These are phyloP conservation scores for Alternaria atra DNA, from an alignment of 2,329 filamentous ascomycete genomes.

Conservation along the genomic window DNA sequence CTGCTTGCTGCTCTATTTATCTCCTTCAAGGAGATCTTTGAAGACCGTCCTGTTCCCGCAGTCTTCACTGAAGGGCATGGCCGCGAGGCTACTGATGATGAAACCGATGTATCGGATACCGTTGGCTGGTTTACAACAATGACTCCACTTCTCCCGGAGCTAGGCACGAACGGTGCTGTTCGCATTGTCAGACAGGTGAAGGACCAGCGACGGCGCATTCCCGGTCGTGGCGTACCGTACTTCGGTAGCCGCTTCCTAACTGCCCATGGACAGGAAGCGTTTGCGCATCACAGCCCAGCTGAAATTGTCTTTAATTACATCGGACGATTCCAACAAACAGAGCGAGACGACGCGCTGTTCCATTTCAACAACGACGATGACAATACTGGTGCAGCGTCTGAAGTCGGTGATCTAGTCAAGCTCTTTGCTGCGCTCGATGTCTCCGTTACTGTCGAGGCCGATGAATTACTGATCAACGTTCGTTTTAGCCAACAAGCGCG, in stretches of 20 bases:
- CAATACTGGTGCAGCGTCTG: too few relatives aligned
- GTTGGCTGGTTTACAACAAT: conserved; percentile 32
- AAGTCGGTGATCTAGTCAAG: conserved; percentile 5
- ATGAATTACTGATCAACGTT: conserved; percentile 14
- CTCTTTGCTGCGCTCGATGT: conserved; percentile 21
- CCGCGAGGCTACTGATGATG: conserved; percentile 34
- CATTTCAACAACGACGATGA: conserved; percentile 7
- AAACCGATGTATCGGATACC: conserved; percentile 24
- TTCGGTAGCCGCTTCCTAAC: not conserved
- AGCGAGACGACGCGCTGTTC: conserved; percentile 53
- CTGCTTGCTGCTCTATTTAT: not conserved
- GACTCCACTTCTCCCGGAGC: conserved; percentile 13
- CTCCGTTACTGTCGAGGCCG: conserved; percentile 15
- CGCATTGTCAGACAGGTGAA: not conserved
- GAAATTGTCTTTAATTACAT: conserved; percentile 66
- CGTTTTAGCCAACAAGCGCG: conserved; percentile 21
- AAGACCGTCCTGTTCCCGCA: not conserved
- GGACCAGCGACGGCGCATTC: conserved; percentile 11
- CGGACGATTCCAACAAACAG: conserved; percentile 57
- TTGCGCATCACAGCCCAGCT: conserved; percentile 36
- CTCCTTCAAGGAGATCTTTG: not conserved
- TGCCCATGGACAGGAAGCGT: not conserved
- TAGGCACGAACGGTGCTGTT: too few relatives aligned
- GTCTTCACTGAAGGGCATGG: conserved; percentile 25
- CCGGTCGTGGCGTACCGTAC: not conserved